Base-by-base conservation (phyloP, 257 asterid species). In the Ballota nigra region DNA sequence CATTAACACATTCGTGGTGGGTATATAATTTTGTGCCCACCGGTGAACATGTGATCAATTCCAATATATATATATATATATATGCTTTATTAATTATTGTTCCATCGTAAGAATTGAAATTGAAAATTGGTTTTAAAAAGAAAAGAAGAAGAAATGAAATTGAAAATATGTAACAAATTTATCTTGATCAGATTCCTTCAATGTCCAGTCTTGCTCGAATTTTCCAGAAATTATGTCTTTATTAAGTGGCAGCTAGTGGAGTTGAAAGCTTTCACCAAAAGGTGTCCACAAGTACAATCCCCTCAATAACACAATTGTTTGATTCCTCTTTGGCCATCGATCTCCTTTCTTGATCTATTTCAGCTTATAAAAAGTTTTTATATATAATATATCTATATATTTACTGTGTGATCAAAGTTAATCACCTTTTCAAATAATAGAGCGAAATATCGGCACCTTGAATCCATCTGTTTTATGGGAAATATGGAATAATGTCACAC, bases 181-280 rank as follows among this genome's bases (percentile, higher is more conserved):
- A 80, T 77, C 82, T 75, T 73, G 84, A 79, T 87, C 78, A 82
- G 91, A 86, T 83, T 80, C 83, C 80, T 63, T 71, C 51, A 72
- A 26, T 60, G 38, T 24, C 66, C 69, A 62, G 73, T 58, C 78
- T 82, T 76, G 69, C 34, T 68, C 53, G 34, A 38, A 47, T 65
- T 40, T 56, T 65, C 41, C 57, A 51, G 53, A 69, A 63, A 52
- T n/a, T 29, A 29, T 63, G 55, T 58, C 49, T 63, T 63, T 57
- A 45, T 67, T 63, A 64, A 29, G 40, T 52, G 51, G 73, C 34
- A 33, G 20, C 26, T 36, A 47, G 66, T 62, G 74, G 73, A 71
- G 51, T 66, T 59, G 15, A 77, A 71, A 67, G 51, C 36, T 45
- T 31, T 20, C 56, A 47, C 23, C n/a, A 23, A 74, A 75, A 78